Evolutionary conservation across 257 asterid genomes (phyloP).

Genomic region (Solanum habrochaites): DNA sequence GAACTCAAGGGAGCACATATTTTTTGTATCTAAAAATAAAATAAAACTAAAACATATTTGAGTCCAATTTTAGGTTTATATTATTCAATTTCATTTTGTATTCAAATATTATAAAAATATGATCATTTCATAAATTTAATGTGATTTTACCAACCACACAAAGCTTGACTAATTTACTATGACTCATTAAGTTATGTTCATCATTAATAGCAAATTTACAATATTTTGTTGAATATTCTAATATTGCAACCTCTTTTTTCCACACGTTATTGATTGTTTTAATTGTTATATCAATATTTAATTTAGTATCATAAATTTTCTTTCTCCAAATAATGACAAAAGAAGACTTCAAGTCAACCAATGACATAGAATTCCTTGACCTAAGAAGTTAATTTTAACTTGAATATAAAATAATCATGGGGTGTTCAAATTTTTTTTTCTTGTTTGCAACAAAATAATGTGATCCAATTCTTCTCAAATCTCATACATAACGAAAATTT

Average conservation of each 20-base stretch:
- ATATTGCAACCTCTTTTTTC: neutral
- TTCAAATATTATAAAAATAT: too few relatives aligned
- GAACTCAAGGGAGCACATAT: too few relatives aligned
- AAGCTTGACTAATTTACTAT: too few relatives aligned
- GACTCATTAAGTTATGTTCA: neutral
- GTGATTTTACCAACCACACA: too few relatives aligned
- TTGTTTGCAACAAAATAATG: neutral
- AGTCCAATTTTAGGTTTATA: too few relatives aligned
- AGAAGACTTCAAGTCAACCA: neutral
- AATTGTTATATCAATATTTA: neutral
- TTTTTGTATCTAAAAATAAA: too few relatives aligned
- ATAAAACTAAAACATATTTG: too few relatives aligned
- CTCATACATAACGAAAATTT: neutral
- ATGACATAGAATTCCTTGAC: neutral
- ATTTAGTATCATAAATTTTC: neutral
- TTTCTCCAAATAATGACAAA: neutral
- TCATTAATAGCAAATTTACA: neutral
- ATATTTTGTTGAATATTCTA: neutral
- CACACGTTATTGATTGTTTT: neutral
- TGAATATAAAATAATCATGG: neutral
- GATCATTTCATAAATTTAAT: too few relatives aligned
- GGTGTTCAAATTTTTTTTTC: too few relatives aligned
- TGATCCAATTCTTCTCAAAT: neutral
- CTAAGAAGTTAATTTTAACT: neutral
- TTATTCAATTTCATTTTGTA: too few relatives aligned